Conservation (phyloP, 495 filamentous ascomycete species). For the Neurospora sublineolata region DNA sequence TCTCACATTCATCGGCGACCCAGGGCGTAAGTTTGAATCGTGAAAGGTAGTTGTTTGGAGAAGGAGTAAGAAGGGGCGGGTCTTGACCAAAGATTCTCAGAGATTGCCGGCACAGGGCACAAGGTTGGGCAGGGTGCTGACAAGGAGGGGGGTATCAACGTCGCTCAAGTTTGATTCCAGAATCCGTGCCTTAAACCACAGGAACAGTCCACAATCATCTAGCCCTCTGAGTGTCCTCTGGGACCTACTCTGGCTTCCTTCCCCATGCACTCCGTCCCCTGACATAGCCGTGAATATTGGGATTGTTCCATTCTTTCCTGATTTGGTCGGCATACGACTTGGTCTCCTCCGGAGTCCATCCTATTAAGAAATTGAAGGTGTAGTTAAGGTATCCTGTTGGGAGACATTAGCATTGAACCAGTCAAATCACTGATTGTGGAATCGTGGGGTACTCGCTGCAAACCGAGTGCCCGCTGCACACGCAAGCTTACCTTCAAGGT, state of each 20-base stretch:
- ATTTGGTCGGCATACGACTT: neutral
- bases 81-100: neutral
- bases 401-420: neutral
- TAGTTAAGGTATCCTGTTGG: neutral
- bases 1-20: neutral
- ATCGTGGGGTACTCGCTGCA: neutral
- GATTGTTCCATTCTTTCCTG: neutral
- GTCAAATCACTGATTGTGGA: neutral
- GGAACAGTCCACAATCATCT: neutral
- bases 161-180: neutral
- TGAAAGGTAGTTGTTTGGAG: neutral
- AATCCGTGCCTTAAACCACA: neutral
- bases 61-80: neutral
- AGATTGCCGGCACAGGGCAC: neutral
- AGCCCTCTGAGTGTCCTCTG: neutral
- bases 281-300: neutral
- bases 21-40: too few species aligned
- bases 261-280: neutral
- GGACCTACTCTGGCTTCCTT: neutral
- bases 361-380: neutral
- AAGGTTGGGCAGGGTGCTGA: neutral
- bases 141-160: neutral
- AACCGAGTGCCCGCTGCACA: neutral
- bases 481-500: neutral
- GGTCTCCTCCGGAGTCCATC: neutral